Base-by-base conservation (phyloP, 352 stramenopile species). In the Globisporangium abappressorium region DNA sequence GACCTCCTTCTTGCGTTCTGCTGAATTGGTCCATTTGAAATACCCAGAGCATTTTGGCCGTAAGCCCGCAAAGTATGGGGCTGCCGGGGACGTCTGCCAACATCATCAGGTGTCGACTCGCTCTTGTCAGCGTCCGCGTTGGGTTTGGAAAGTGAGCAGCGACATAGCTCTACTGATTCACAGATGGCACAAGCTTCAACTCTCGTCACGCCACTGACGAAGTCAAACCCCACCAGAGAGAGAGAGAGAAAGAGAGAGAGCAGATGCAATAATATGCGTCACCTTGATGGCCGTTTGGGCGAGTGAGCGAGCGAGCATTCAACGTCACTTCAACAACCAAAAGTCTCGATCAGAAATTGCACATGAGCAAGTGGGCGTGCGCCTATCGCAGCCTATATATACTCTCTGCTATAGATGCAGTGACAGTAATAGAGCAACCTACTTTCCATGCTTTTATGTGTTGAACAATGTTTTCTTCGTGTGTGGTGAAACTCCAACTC, bases 181-280 rank as follows among this genome's bases (percentile, higher is more conserved):
- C 43, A 51, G 43, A 51, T 51, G 43, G 43, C 18, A n/a, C 43
- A 51, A 51, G 22, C 43, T 51, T 51, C 43, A 51, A 51, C 43
- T 12, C 43, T n/a, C 43, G 15, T 49, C 43, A 49, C 41, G 38
- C 38, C 6, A 18, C 38, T 51, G 43, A 24, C 43, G 18, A 51
- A 51, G 18, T 8, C 41, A 46, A 46, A 20, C 38, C 38, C 14
- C 18, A 5, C 9, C 36, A 43, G 9, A 43, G 9, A 51, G 43
- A n/a, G 15, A 51, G 22, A 49, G 14, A 11, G 14, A 20, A 8
- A 20, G 14, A 47, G 38, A 46, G 38, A 20, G 38, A 20, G 38
- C 12, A 49, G 20, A 15, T 9, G 15, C 15, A 49, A 49, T 49
- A 49, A n/a, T 22, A 22, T 49, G 43, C 18, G 18, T 24, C 43